A percentile compares a stretch with the other conserved stretches of the same genome.
Evolutionary conservation across 495 filamentous ascomycete species (phyloP).

Genomic region (Astrothelium macrocarpum): DNA sequence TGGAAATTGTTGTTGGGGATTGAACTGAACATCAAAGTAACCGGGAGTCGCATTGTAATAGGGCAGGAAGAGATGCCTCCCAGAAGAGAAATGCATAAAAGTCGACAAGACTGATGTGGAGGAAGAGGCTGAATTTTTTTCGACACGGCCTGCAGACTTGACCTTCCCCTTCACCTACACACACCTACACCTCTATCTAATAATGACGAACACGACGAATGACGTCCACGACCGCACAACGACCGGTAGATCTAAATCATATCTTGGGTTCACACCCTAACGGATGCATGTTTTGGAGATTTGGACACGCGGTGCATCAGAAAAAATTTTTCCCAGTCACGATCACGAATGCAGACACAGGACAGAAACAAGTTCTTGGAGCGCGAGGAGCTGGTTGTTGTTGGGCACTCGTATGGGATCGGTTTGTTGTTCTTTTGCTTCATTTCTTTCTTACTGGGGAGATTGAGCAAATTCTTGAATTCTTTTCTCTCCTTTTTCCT

Average conservation of each 20-base stretch:
- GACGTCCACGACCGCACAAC: slow-evolving; percentile 6
- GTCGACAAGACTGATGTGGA: background rate
- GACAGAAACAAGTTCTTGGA: background rate
- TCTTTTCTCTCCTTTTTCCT: background rate
- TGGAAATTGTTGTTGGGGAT: slow-evolving; percentile 1
- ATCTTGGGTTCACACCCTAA: slow-evolving; percentile 7
- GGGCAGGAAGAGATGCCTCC: too few species aligned
- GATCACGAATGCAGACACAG: background rate
- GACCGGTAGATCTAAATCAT: slow-evolving; percentile 7
- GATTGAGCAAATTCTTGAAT: background rate
- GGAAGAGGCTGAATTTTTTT: background rate
- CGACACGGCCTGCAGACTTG: background rate
- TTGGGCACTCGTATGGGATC: background rate
- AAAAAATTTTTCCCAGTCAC: background rate
- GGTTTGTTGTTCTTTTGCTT: background rate
- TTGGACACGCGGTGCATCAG: slow-evolving; percentile 3
- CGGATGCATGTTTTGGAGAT: slow-evolving; percentile 6
- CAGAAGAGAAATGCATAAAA: too few species aligned
- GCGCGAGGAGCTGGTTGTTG: background rate
- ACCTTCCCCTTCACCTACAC: background rate
- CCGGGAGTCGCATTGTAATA: too few species aligned
- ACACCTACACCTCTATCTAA: background rate
- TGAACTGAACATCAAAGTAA: background rate
- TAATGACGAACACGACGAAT: slow-evolving; percentile 8
- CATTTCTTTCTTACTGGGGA: background rate